Evolutionary conservation across 2,329 filamentous ascomycete genomes (phyloP).

Genomic region (Sphaerulina musiva): DNA sequence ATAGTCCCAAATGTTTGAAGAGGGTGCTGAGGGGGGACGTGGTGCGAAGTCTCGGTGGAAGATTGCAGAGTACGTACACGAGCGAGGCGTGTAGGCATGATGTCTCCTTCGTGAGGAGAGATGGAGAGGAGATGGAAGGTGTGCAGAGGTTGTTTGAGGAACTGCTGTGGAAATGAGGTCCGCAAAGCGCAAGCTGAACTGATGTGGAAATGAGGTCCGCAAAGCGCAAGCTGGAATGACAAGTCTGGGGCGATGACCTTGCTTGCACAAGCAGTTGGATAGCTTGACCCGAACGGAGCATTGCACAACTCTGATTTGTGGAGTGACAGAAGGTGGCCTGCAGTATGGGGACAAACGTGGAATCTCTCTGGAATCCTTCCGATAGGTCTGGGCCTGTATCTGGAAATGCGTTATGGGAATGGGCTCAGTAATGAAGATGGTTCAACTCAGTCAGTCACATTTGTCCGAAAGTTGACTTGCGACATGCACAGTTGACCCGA

Average conservation of each 20-base stretch:
- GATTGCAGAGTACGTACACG: conserved; percentile 9
- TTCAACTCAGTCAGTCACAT: too few species aligned
- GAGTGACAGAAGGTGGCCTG: too few species aligned
- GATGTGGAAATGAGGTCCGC: neutral
- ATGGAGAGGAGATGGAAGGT: conserved; percentile 11
- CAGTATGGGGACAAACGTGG: too few species aligned
- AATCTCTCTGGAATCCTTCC: too few species aligned
- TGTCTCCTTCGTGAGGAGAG: conserved; percentile 10
- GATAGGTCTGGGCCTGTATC: too few species aligned
- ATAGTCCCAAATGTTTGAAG: conserved; percentile 15
- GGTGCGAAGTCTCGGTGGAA: conserved; percentile 11
- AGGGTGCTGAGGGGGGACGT: conserved; percentile 12
- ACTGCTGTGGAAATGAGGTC: neutral
- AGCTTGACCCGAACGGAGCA: too few species aligned
- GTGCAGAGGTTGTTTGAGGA: conserved; percentile 13
- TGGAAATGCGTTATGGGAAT: too few species aligned
- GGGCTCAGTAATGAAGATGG: too few species aligned
- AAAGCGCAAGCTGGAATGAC: conserved; percentile 5
- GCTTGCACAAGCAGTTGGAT: too few species aligned
- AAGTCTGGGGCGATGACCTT: neutral
- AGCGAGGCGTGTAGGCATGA: conserved; percentile 14
- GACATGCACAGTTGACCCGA: too few species aligned
- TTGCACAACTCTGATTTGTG: too few species aligned
- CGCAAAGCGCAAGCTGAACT: neutral
- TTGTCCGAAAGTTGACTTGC: too few species aligned